Percentiles rank a stretch among this genome's conserved stretches.
These are phyloP conservation scores for Sporodiniella umbellata DNA, from an alignment of 371 early-diverging fungal species.

Conservation along the genomic window DNA sequence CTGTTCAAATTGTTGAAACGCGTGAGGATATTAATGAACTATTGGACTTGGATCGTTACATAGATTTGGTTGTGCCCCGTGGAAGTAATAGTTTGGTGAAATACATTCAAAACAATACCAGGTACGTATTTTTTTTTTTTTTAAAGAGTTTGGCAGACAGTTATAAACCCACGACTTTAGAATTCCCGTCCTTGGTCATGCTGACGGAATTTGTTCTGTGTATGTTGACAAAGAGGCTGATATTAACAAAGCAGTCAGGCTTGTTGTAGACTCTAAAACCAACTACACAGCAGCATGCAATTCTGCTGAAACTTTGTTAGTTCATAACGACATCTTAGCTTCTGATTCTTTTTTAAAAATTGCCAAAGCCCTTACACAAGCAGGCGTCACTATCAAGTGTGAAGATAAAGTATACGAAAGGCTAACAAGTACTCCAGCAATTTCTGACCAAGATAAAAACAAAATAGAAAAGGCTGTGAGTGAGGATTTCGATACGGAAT, in stretches of 20 bases:
- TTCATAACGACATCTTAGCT: conserved; percentile 62
- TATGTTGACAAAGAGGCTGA: conserved; percentile 86
- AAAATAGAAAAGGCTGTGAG: conserved; percentile 26
- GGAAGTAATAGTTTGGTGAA: conserved; percentile 89
- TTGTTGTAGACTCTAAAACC: conserved; percentile 92
- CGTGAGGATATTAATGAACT: conserved; percentile 85
- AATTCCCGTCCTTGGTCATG: conserved; percentile 98
- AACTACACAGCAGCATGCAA: conserved; percentile 97
- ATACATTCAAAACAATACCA: conserved; percentile 87
- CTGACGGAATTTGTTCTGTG: conserved; percentile 93
- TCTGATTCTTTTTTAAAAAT: conserved; percentile 45
- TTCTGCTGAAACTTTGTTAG: conserved; percentile 87
- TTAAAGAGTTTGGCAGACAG: too few relatives aligned
- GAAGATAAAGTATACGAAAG: conserved; percentile 36
- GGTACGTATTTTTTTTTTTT: conserved; percentile 36
- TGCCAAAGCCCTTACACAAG: conserved; percentile 51
- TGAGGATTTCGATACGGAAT: conserved; percentile 86
- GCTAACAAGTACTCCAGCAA: conserved; percentile 13
- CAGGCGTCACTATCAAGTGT: conserved; percentile 63
- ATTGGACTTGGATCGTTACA: conserved; percentile 84
- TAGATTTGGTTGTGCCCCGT: conserved; percentile 94
- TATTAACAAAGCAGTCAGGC: conserved; percentile 64
- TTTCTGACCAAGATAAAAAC: conserved; percentile 10
- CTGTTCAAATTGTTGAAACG: conserved; percentile 87
- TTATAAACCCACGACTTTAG: too few relatives aligned